Evolutionary conservation across 2,329 filamentous ascomycete species (phyloP).

Genomic region (Leptographium procerum): DNA sequence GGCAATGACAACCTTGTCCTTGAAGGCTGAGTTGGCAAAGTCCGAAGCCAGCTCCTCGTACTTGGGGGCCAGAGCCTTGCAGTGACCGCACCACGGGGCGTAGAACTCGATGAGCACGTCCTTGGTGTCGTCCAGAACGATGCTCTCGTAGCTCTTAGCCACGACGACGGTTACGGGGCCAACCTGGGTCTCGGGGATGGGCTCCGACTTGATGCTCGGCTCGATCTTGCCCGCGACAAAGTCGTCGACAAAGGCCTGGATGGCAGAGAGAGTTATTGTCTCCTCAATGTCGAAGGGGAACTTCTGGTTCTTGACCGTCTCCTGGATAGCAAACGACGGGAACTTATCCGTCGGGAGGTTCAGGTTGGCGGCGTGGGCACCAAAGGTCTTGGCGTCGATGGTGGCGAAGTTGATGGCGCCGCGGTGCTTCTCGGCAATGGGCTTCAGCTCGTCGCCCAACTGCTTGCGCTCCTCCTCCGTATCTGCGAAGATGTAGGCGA

Average conservation of each 20-base stretch:
- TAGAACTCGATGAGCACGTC: constrained; percentile 98
- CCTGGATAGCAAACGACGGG: constrained; percentile 96
- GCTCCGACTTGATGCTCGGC: constrained; percentile 97
- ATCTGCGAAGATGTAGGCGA: constrained; percentile 97
- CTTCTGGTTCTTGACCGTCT: constrained; percentile 91
- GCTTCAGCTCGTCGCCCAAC: constrained; percentile 67
- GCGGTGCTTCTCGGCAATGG: constrained; percentile 82
- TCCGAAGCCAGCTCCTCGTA: constrained; percentile 82
- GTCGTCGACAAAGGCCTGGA: constrained; percentile 75
- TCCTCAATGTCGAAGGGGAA: constrained; percentile 83
- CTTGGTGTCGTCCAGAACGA: constrained; percentile 89
- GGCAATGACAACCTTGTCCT: constrained; percentile 79
- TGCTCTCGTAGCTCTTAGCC: constrained; percentile 82
- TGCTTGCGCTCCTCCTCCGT: constrained; percentile 77
- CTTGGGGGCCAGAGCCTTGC: constrained; percentile 93
- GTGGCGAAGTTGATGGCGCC: constrained; percentile 96
- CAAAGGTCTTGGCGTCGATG: constrained; percentile 89
- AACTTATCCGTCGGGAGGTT: constrained; percentile 94
- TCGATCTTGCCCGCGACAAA: constrained; percentile 80
- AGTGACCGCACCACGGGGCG: constrained; percentile 98
- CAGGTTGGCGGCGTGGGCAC: constrained; percentile 89
- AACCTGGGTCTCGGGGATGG: constrained; percentile 86
- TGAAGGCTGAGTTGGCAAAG: constrained; percentile 68
- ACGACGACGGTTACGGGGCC: constrained; percentile 80
- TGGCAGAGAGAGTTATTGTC: constrained; percentile 59